Evolutionary conservation across 2,329 filamentous ascomycete species (phyloP), one percentile per base, ranked within the genome.

Genomic region (Fusarium beomiforme): DNA sequence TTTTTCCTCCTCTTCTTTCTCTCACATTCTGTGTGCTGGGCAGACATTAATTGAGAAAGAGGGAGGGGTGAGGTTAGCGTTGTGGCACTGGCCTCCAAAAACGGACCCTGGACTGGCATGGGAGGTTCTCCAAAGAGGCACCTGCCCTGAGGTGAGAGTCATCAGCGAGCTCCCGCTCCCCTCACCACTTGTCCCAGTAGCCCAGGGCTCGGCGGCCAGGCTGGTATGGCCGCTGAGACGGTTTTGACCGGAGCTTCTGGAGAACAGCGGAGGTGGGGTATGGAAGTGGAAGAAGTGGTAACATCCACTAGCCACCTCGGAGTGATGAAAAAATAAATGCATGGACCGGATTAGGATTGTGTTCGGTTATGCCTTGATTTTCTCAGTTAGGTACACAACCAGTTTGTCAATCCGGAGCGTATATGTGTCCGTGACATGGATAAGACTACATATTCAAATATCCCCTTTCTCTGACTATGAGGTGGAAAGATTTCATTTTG

Each of bases 61-160:
- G 9, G 19, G 6, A 24, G 67, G 51, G 31, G 69, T 51, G 60
- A 31, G 37, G 17, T 24, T 39, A 68, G 56, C 23, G 54, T 21
- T 67, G 55, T 59, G 29, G 24, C 29, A 51, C 51, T 58, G 44
- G 21, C 57, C 59, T 56, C 44, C 17, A 47, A 49, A 54, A 51
- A 29, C 36, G 37, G 63, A 50, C 59, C 59, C 59, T 68, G 44
- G 31, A n/a, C 23, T 69, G 33, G 34, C 21, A 68, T 42, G 37
- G 58, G 41, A 68, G 44, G 61, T 42, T 47, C 55, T 71, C 59
- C 69, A 71, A 58, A 65, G 42, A 69, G 24, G 50, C 64, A 69
- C 59, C 64, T 69, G 68, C 69, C 69, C 68, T 71, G 69, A 65
- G 68, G 59, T 71, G 69, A 65, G 68, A 64, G 64, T 61, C 68